Conservation (phyloP, 2,329 filamentous ascomycete species). For the Claviceps monticola region DNA sequence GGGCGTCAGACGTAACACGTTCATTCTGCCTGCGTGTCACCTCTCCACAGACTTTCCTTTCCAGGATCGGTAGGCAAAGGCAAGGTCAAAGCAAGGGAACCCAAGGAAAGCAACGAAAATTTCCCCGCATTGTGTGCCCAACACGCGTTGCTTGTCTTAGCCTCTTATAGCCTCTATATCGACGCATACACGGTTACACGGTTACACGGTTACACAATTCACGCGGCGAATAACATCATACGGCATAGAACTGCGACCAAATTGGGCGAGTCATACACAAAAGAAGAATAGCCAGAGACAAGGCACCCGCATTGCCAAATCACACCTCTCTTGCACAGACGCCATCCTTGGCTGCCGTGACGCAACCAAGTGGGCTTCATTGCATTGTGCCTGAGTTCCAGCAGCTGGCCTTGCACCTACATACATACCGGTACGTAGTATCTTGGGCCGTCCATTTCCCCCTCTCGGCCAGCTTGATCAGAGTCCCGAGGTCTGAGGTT, state of each 20-base stretch:
- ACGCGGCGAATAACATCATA: background rate
- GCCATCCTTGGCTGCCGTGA: too few relatives aligned
- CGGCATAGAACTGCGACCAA: background rate
- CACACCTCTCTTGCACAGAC: background rate
- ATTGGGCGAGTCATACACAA: background rate
- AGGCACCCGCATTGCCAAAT: background rate
- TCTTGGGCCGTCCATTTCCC: background rate
- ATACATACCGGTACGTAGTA: background rate
- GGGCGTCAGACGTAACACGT: too few relatives aligned
- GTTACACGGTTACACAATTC: background rate
- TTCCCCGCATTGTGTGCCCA: conserved; percentile 5
- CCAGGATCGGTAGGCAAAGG: background rate
- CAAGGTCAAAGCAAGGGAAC: background rate
- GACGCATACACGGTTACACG: background rate
- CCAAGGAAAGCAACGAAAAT: background rate
- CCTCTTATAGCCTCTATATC: background rate
- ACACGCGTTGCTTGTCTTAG: conserved; percentile 2
- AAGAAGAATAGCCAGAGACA: background rate
- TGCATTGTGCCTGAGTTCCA: background rate
- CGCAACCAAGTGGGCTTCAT: too few relatives aligned
- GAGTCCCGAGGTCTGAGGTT: background rate
- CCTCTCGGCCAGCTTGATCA: background rate
- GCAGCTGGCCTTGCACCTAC: background rate
- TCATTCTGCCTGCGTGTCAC: background rate
- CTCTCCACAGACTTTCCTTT: background rate